Conservation (phyloP, 768 basidiomycete genomes). For the Scleroderma bovista region DNA sequence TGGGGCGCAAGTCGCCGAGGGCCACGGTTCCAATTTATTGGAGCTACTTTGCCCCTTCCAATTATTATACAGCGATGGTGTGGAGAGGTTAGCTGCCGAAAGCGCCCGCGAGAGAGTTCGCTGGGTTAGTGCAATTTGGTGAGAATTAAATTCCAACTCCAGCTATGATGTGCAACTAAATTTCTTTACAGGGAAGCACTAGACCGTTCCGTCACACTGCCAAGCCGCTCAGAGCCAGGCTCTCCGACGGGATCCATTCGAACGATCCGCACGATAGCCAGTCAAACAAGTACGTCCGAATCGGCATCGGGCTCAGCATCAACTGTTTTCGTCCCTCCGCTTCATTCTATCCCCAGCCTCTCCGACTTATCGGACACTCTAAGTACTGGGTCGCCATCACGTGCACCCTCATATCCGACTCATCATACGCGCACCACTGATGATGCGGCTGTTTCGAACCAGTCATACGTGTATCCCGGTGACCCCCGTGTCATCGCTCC, state of each 20-base stretch:
- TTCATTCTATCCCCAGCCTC: slow-evolving; percentile 66
- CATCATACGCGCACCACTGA: slow-evolving; percentile 67
- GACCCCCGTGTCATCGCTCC: slow-evolving; percentile 71
- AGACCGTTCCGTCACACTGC: slow-evolving; percentile 52
- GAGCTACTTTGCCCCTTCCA: slow-evolving; percentile 87
- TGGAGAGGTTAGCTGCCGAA: slow-evolving; percentile 85
- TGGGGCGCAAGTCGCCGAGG: slow-evolving; percentile 45
- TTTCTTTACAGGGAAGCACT: slow-evolving; percentile 62
- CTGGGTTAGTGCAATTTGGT: slow-evolving; percentile 93
- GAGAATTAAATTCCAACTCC: slow-evolving; percentile 19
- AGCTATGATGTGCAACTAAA: neutral
- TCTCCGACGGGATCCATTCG: slow-evolving; percentile 58
- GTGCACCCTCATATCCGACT: slow-evolving; percentile 45
- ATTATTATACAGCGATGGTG: slow-evolving; percentile 83
- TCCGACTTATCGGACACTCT: slow-evolving; percentile 52
- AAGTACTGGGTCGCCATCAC: slow-evolving; percentile 35
- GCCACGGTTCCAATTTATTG: slow-evolving; percentile 43
- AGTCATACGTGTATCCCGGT: slow-evolving; percentile 65
- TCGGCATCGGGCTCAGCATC: slow-evolving; percentile 55
- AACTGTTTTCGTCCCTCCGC: slow-evolving; percentile 72
- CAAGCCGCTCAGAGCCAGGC: slow-evolving; percentile 37
- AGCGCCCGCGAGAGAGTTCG: slow-evolving; percentile 79
- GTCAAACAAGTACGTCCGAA: slow-evolving; percentile 35
- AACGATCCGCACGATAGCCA: slow-evolving; percentile 56
- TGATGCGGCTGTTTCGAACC: slow-evolving; percentile 62